Percentiles rank a stretch among this genome's conserved stretches.
phyloP scores from a whole-genome alignment of 305 asterid species.

The Rubia tinctorum region DNA sequence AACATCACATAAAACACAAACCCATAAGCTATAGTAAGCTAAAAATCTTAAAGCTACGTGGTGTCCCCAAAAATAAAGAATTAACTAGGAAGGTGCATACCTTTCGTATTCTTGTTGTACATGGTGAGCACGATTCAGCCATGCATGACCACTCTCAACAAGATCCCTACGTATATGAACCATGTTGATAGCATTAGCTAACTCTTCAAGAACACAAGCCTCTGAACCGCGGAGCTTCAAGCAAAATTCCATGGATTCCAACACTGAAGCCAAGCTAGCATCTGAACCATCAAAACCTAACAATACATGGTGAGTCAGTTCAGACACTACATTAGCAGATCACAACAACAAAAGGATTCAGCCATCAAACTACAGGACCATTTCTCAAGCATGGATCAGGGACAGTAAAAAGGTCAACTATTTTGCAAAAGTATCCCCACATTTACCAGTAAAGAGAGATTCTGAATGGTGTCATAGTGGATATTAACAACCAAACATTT shows the following conservation, averaged over 20 bases:
- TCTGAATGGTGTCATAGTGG: background rate
- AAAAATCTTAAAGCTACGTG: background rate
- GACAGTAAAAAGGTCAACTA: background rate
- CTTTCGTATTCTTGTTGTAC: slow-evolving; percentile 89
- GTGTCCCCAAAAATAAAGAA: slow-evolving; percentile 2
- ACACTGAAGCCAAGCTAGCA: slow-evolving; percentile 84
- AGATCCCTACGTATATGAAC: slow-evolving; percentile 85
- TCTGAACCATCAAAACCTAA: slow-evolving; percentile 82
- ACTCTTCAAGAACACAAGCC: slow-evolving; percentile 87
- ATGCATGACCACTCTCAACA: slow-evolving; percentile 89
- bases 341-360: background rate
- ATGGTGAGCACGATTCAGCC: slow-evolving; percentile 85
- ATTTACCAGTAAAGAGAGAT: background rate
- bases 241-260: slow-evolving; percentile 93
- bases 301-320: slow-evolving; percentile 11
- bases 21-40: background rate
- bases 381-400: background rate
- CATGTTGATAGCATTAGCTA: slow-evolving; percentile 83
- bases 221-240: slow-evolving; percentile 94
- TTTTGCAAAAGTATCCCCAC: background rate
- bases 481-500: background rate
- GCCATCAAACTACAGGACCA: background rate
- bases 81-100: slow-evolving; percentile 32
- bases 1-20: too few relatives aligned
- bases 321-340: background rate